These are phyloP conservation scores for Westerdykella ornata DNA, from an alignment of 2,329 filamentous ascomycete species.

Conservation along the genomic window DNA sequence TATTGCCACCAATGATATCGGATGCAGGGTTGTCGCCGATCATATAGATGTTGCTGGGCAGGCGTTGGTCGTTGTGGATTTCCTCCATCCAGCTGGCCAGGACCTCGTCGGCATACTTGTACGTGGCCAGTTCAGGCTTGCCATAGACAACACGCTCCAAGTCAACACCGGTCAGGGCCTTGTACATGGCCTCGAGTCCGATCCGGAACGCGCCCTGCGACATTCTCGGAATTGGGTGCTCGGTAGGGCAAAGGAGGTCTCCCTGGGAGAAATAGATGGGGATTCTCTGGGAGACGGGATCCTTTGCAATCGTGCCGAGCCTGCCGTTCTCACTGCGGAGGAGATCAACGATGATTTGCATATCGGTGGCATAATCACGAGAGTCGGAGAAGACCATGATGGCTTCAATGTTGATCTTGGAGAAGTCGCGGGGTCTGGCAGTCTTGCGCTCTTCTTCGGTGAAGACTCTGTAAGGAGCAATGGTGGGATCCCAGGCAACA, in stretches of 20 bases:
- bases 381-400: constrained; percentile 71
- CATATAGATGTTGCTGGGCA: constrained; percentile 69
- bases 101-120: constrained; percentile 71
- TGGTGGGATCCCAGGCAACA: constrained; percentile 60
- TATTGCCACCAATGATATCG: constrained; percentile 70
- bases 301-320: constrained; percentile 58
- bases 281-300: constrained; percentile 59
- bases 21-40: constrained; percentile 68
- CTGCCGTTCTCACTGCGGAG: constrained; percentile 62
- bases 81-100: constrained; percentile 68
- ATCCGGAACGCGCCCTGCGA: constrained; percentile 71
- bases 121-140: constrained; percentile 68
- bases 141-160: constrained; percentile 71
- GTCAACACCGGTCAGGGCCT: constrained; percentile 60
- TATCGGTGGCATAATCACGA: constrained; percentile 66
- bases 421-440: constrained; percentile 64
- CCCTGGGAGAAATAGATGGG: constrained; percentile 68
- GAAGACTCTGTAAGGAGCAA: constrained; percentile 63
- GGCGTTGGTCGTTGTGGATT: constrained; percentile 63
- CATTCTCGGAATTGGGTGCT: constrained; percentile 59
- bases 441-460: constrained; percentile 60
- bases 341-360: constrained; percentile 70
- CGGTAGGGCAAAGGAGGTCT: constrained; percentile 55
- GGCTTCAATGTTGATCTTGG: constrained; percentile 63
- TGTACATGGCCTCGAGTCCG: constrained; percentile 67